phyloP scores from a whole-genome alignment of 768 basidiomycete species.

The Coprinopsis cinerea region DNA sequence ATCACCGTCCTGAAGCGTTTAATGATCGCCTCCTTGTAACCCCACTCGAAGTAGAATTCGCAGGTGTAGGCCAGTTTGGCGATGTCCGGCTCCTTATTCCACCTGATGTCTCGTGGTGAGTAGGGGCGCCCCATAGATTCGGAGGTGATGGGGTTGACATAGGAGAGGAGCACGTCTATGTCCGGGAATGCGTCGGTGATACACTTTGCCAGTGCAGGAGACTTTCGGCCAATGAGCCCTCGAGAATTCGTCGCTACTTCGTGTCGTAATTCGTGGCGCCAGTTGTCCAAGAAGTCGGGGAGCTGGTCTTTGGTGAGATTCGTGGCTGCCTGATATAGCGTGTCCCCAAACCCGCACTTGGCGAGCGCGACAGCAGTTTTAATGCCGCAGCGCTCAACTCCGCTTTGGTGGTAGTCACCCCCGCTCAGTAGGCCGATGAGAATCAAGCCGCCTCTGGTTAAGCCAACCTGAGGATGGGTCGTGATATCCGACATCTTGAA shows the following conservation, averaged over 20 bases:
- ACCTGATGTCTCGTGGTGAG: conserved; percentile 32
- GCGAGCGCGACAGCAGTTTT: conserved; percentile 75
- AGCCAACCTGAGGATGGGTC: conserved; percentile 32
- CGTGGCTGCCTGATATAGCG: conserved; percentile 53
- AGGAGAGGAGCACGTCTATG: conserved; percentile 68
- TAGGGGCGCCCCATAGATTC: conserved; percentile 45
- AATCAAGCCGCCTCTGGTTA: conserved; percentile 71
- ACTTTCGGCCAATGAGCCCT: conserved; percentile 59
- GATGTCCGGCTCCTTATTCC: conserved; percentile 60
- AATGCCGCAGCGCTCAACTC: conserved; percentile 61
- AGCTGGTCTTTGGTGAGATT: conserved; percentile 41
- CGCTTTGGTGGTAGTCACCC: conserved; percentile 84
- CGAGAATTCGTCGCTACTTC: conserved; percentile 68
- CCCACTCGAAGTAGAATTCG: conserved; percentile 92
- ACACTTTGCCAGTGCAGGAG: conserved; percentile 53
- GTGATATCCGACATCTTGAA: conserved; percentile 37
- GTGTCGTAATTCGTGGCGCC: conserved; percentile 56
- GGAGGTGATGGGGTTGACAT: conserved; percentile 72
- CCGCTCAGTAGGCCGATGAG: conserved; percentile 84
- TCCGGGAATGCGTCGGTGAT: conserved; percentile 67
- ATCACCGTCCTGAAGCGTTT: conserved; percentile 80
- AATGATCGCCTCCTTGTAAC: conserved; percentile 73
- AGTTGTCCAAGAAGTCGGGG: conserved; percentile 46
- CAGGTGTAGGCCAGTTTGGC: conserved; percentile 70
- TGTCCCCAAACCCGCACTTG: conserved; percentile 73